These are phyloP conservation scores for Phaffia rhodozyma DNA, from an alignment of 1,284 basidiomycete genomes.

Conservation along the genomic window DNA sequence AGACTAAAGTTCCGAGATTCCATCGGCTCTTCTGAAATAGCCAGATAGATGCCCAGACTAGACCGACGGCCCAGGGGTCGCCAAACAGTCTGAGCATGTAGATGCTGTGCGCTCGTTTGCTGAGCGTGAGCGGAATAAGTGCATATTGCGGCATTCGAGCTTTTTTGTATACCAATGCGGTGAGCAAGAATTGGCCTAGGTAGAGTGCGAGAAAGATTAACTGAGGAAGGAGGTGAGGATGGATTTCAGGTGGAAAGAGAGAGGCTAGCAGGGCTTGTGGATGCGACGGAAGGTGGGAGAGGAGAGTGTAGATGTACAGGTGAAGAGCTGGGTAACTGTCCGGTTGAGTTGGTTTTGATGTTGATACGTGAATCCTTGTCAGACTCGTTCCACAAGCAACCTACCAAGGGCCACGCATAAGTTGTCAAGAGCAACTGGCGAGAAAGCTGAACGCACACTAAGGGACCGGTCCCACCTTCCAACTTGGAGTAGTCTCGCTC, in stretches of 20 bases:
- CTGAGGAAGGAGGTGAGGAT: constrained; percentile 56
- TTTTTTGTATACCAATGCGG: constrained; percentile 55
- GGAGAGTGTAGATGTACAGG: constrained; percentile 65
- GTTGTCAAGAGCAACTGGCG: background rate
- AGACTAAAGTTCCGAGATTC: constrained; percentile 51
- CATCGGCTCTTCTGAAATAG: constrained; percentile 48
- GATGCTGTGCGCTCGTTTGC: constrained; percentile 89
- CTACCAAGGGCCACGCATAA: background rate
- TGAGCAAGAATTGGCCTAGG: constrained; percentile 49
- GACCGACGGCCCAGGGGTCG: constrained; percentile 72
- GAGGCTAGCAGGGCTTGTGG: constrained; percentile 45
- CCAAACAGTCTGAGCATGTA: constrained; percentile 89
- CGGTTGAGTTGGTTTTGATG: background rate
- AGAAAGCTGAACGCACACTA: constrained; percentile 54
- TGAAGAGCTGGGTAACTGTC: constrained; percentile 88
- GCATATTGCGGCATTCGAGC: constrained; percentile 64
- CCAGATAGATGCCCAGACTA: constrained; percentile 37
- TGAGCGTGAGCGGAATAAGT: constrained; percentile 63
- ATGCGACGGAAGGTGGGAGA: constrained; percentile 44
- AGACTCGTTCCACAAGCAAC: background rate
- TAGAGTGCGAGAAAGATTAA: constrained; percentile 66
- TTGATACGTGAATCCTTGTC: constrained; percentile 14
- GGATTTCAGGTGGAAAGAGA: constrained; percentile 41
- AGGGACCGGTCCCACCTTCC: constrained; percentile 78
- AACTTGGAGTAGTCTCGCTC: constrained; percentile 78